phyloP scores from a whole-genome alignment of 768 basidiomycete genomes.

The Russula lepida region DNA sequence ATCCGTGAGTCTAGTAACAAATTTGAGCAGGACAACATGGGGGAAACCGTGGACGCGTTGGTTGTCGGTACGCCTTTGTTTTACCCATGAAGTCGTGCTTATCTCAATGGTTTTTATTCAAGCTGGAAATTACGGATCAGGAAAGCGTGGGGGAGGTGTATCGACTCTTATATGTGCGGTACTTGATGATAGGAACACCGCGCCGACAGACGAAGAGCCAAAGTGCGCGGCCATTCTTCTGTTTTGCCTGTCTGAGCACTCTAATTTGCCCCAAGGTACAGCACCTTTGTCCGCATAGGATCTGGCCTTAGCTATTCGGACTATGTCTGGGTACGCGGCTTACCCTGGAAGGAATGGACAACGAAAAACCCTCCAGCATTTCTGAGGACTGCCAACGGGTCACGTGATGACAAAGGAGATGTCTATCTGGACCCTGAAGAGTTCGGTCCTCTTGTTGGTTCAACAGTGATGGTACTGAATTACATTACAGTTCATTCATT shows the following conservation, averaged over 20 bases:
- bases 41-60: slow-evolving; percentile 85
- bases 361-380: slow-evolving; percentile 66
- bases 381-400: slow-evolving; percentile 48
- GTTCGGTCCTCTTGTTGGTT: slow-evolving; percentile 35
- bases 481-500: slow-evolving; percentile 73
- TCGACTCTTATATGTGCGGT: slow-evolving; percentile 88
- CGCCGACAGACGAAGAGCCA: slow-evolving; percentile 51
- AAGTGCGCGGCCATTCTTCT: slow-evolving; percentile 43
- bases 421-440: slow-evolving; percentile 85
- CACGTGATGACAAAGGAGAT: slow-evolving; percentile 79
- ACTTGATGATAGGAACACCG: slow-evolving; percentile 55
- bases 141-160: slow-evolving; percentile 80
- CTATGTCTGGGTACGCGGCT: slow-evolving; percentile 74
- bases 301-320: slow-evolving; percentile 81
- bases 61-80: slow-evolving; percentile 59
- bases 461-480: neutral
- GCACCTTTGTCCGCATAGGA: slow-evolving; percentile 83
- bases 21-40: slow-evolving; percentile 66
- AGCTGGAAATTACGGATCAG: slow-evolving; percentile 86
- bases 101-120: neutral
- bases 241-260: neutral
- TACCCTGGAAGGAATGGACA: slow-evolving; percentile 79
- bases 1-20: neutral
- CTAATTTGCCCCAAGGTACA: slow-evolving; percentile 46
- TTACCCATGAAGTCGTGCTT: neutral